Percentiles rank a stretch among this genome's conserved stretches.
phyloP scores from a whole-genome alignment of 306 rosid species.

The Medicago arabica region DNA sequence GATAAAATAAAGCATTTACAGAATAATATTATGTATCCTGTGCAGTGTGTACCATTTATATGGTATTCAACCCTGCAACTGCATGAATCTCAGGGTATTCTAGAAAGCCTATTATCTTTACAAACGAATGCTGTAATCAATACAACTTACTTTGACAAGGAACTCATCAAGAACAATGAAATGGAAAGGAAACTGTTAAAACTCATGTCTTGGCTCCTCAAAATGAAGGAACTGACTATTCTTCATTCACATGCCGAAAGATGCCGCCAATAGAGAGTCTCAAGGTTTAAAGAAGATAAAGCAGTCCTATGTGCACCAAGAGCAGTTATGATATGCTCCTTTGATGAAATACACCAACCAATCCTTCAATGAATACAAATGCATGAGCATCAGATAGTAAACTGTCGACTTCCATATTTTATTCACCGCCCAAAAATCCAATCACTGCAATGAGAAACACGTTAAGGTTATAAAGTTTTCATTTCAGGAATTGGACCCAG shows the following conservation, averaged over 20 bases:
- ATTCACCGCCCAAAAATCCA: conserved; percentile 47
- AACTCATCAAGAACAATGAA: conserved; percentile 48
- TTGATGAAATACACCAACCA: conserved; percentile 38
- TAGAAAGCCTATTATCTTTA: conserved; percentile 52
- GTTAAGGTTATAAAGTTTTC: conserved; percentile 39
- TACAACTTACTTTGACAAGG: conserved; percentile 44
- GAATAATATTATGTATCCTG: conserved; percentile 38
- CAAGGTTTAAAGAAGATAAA: conserved; percentile 32
- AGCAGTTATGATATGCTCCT: conserved; percentile 36
- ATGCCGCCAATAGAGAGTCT: conserved; percentile 41
- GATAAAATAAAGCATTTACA: conserved; percentile 47
- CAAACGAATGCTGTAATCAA: conserved; percentile 58
- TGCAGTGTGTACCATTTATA: conserved; percentile 18
- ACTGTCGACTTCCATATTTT: conserved; percentile 42
- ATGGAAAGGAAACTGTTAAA: conserved; percentile 39
- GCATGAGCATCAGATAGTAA: conserved; percentile 41
- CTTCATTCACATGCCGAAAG: conserved; percentile 43
- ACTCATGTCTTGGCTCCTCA: conserved; percentile 46
- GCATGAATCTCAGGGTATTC: conserved; percentile 43
- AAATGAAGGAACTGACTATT: conserved; percentile 36
- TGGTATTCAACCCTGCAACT: conserved; percentile 34
- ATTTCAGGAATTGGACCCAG: conserved; percentile 37
- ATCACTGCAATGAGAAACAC: conserved; percentile 42
- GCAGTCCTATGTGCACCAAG: conserved; percentile 32
- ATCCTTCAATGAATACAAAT: conserved; percentile 39